phyloP scores from a whole-genome alignment of 2,329 filamentous ascomycete species.

The Exserohilum rostratum region DNA sequence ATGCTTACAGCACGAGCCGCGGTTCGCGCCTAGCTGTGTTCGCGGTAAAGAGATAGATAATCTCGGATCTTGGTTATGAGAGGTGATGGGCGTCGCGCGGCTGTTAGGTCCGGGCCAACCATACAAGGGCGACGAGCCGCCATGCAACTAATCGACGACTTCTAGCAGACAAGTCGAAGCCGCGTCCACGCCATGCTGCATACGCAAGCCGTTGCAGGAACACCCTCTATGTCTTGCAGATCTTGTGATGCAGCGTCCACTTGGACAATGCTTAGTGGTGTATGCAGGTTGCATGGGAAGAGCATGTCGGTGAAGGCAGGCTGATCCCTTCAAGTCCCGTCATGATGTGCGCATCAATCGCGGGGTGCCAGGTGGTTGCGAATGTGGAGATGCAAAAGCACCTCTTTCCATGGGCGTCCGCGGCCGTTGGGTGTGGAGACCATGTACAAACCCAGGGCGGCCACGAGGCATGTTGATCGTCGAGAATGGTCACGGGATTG shows the following conservation, averaged over 20 bases:
- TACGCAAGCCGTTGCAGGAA: slow-evolving; percentile 1
- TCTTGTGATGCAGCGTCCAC: background rate
- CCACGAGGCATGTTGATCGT: background rate
- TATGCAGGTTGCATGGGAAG: background rate
- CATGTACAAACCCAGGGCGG: background rate
- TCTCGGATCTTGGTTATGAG: background rate
- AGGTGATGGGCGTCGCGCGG: background rate
- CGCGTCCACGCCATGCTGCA: background rate
- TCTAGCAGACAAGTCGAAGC: background rate
- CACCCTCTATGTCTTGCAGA: slow-evolving; percentile 1
- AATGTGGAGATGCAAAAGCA: slow-evolving; percentile 5
- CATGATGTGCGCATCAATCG: slow-evolving; percentile 4
- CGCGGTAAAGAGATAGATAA: background rate
- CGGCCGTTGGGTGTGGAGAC: slow-evolving; percentile 4
- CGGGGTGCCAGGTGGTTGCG: slow-evolving; percentile 7
- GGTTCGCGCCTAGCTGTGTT: background rate
- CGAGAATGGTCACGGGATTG: background rate
- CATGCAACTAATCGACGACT: background rate
- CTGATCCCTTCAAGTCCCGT: slow-evolving; percentile 3
- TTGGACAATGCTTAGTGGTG: background rate
- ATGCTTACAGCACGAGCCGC: background rate
- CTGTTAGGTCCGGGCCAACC: background rate
- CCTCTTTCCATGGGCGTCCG: slow-evolving; percentile 1
- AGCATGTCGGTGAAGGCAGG: slow-evolving; percentile 10
- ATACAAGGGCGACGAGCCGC: slow-evolving; percentile 1